Percentiles rank a stretch among this genome's conserved stretches.
Conservation (phyloP, 352 stramenopile species). For the Phytophthora sp. region DNA sequence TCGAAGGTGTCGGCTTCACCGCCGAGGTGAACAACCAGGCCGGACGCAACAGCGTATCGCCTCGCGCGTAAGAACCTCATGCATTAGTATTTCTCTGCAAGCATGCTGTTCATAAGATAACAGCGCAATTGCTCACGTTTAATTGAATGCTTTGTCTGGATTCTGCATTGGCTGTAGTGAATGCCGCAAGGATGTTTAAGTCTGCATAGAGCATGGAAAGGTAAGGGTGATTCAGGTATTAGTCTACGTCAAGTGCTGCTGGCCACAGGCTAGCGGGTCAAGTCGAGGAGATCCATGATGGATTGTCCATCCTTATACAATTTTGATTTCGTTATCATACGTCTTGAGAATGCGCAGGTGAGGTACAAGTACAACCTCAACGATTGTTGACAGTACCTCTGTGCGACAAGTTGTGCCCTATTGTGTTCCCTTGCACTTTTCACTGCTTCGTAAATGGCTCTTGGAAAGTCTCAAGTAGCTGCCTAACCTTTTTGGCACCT, state of each 20-base stretch:
- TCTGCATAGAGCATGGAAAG: slow-evolving; percentile 1
- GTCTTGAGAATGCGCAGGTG: slow-evolving; percentile 11
- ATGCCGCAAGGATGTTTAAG: slow-evolving; percentile 48
- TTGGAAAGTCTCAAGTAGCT: slow-evolving; percentile 94
- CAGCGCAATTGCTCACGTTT: slow-evolving; percentile 30
- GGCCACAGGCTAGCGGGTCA: slow-evolving; percentile 1
- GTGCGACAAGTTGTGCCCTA: slow-evolving; percentile 9
- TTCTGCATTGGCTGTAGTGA: slow-evolving; percentile 36
- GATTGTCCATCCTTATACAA: slow-evolving; percentile 1
- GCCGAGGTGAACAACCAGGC: slow-evolving; percentile 48
- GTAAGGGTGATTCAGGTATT: background rate
- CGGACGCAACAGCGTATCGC: slow-evolving; percentile 24
- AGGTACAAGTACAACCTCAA: background rate
- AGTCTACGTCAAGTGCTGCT: slow-evolving; percentile 23
- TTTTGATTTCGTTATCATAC: slow-evolving; percentile 22
- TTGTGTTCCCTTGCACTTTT: background rate
- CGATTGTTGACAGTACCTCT: slow-evolving; percentile 33
- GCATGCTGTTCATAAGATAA: slow-evolving; percentile 37
- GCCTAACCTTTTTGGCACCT: slow-evolving; percentile 94
- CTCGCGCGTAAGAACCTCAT: slow-evolving; percentile 63
- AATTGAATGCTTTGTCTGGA: slow-evolving; percentile 20
- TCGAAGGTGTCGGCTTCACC: slow-evolving; percentile 77
- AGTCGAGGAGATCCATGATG: too few species aligned
- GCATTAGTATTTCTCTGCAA: slow-evolving; percentile 16
- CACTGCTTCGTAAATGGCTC: slow-evolving; percentile 90